Evolutionary conservation across 352 stramenopile genomes (phyloP), one percentile per base, ranked within the genome.

Genomic region (Pythium dissimile): DNA sequence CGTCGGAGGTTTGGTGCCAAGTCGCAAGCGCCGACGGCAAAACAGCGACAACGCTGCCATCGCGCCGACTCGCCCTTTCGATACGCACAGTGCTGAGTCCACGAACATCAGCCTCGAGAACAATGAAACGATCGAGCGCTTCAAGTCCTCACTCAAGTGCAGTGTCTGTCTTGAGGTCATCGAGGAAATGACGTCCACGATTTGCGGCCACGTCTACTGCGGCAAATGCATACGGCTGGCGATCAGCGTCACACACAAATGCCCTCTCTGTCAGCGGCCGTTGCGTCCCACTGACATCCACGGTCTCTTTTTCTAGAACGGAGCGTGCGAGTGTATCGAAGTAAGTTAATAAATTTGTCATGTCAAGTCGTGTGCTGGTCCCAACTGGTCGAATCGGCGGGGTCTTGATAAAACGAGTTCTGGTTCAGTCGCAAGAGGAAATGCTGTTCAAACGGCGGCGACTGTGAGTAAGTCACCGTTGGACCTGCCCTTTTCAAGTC

Each of bases 171-270:
- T 94, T 2, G 84, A 92, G 30, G 64, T 77, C 47, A 75, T 92
- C 44, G 58, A 89, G 43, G 72, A 88, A 53, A 92, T 94, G 66
- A 92, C 84, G 5, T 90, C 82, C 23, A 92, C 84, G 1, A 66
- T 77, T 26, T 94, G 84, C 53, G 82, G 84, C 7, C 84, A 94
- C 60, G 74, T 92, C 8, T 94, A 87, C 59, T 94, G 84, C 56
- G 70, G 60, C n/a, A 68, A 71, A 21, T 92, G 79, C 63, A 90
- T 94, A 61, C 65, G 71, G 39, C 55, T 82, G 41, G 80, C 80
- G 13, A 87, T 94, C 47, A 75, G 64, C 20, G 68, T 82, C 27
- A 92, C 72, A 6, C 69, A 66, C 48, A 92, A 89, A 59, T 94
- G 84, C 41, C 84, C 84, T 10, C 51, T 94, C 20, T 94, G 82